Conservation (phyloP, 192 early-diverging fungal species). For the Podila verticillata region DNA sequence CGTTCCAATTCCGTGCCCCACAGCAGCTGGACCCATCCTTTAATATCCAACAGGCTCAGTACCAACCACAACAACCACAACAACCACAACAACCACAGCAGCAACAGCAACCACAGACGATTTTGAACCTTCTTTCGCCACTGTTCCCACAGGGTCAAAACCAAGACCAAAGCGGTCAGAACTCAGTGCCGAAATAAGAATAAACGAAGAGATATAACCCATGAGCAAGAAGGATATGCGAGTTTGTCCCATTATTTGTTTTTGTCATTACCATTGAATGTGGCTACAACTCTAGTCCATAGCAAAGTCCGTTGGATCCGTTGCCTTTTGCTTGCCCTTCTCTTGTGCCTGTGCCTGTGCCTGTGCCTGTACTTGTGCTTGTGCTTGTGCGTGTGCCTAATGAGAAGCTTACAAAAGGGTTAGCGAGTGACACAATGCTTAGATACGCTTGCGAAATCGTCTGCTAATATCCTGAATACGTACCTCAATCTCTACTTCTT, state of each 20-base stretch:
- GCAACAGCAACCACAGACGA: conserved; percentile 11
- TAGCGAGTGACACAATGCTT: too few relatives aligned
- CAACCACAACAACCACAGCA: conserved; percentile 17
- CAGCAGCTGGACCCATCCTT: conserved; percentile 21
- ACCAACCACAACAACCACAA: conserved; percentile 12
- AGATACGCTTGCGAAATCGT: too few relatives aligned
- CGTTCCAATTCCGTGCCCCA: neutral
- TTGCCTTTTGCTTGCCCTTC: neutral
- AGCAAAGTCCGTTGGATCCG: neutral
- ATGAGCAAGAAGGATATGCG: too few relatives aligned
- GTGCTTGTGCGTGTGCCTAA: neutral
- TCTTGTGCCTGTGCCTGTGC: neutral
- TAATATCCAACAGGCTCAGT: conserved; percentile 9
- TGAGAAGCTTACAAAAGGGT: too few relatives aligned
- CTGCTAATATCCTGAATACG: too few relatives aligned
- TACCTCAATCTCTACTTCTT: neutral
- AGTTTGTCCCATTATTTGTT: too few relatives aligned
- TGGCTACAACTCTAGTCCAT: too few relatives aligned
- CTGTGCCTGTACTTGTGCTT: neutral
- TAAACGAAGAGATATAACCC: too few relatives aligned
- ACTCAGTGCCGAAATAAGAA: conserved; percentile 13
- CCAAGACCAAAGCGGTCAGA: conserved; percentile 12
- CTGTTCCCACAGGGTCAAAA: conserved; percentile 20
- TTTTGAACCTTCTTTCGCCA: conserved; percentile 26
- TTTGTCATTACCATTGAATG: too few relatives aligned